Base-by-base conservation (phyloP, 2,329 filamentous ascomycete genomes). In the Cladobotryum protrusum region DNA sequence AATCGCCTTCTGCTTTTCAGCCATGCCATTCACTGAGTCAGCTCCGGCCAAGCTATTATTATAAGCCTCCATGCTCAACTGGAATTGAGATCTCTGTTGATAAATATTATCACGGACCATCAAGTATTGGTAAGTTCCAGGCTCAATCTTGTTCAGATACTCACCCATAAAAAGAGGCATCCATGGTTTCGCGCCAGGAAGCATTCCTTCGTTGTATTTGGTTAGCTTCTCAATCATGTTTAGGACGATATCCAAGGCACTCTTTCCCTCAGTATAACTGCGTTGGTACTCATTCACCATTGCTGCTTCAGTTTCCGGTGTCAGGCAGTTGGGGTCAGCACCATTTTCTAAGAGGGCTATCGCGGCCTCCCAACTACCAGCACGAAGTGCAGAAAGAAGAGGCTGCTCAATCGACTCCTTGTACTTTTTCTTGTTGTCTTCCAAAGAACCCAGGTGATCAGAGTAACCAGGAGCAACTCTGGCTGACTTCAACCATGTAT, bases 251-350 rank as follows among this genome's bases (percentile, higher is more conserved):
- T 90, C 86, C 17, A 93, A 64, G 0, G 85, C 65, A 1, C 78
- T 75, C 41, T 72, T 54, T 5, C 72, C 77, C 18, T 61, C 63
- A 4, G 62, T 59, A 48, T 71, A 67, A 2, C 55, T 50, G n/a
- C 66, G 61, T 32, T 53, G 46, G 52, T 61, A 68, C 11, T 63
- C 53, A 11, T 67, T 57, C 2, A 59, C 46, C 24, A 77, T 58
- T 1, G 74, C 51, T 1, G 62, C 49, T 36, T 71, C 59, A 2
- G 72, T 68, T 1, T 54, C 49, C 1, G 60, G 62, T 0, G 78
- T 77, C 36, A 89, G 58, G 0, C 75, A 73, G 54, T 87, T 87
- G 0, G 82, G 75, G 64, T 91, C 78, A 3, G 78, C 85, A 1
- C 86, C 87, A 14, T 70, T 70, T 14, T 78, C 68, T 1, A 95